Evolutionary conservation across 2,329 filamentous ascomycete species (phyloP).

Genomic region (Calonectria henricotiae): DNA sequence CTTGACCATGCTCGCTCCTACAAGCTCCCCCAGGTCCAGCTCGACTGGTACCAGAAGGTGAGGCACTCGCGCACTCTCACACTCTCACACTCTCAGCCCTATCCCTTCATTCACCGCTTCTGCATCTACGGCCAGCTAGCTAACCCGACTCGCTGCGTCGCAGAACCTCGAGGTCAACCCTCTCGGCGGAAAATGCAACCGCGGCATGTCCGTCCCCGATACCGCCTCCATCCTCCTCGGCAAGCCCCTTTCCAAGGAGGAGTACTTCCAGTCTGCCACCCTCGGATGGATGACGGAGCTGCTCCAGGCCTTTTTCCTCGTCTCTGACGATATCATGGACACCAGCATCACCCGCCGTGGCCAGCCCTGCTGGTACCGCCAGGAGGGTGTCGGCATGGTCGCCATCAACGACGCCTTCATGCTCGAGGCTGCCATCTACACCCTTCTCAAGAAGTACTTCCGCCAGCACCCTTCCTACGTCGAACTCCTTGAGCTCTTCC

Average conservation of each 20-base stretch:
- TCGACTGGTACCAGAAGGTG: slow-evolving; percentile 91
- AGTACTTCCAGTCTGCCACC: slow-evolving; percentile 90
- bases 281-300: slow-evolving; percentile 99
- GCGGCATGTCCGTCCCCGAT: slow-evolving; percentile 97
- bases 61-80: neutral
- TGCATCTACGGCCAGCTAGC: neutral
- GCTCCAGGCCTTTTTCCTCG: slow-evolving; percentile 98
- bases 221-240: slow-evolving; percentile 85
- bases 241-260: slow-evolving; percentile 80
- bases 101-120: neutral
- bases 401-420: slow-evolving; percentile 99
- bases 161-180: slow-evolving; percentile 90
- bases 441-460: slow-evolving; percentile 95
- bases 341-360: slow-evolving; percentile 93
- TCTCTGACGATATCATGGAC: slow-evolving; percentile 99
- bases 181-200: slow-evolving; percentile 97
- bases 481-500: slow-evolving; percentile 95
- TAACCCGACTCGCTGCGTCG: slow-evolving; percentile 1
- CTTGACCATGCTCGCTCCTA: slow-evolving; percentile 85
- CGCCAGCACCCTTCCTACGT: slow-evolving; percentile 88
- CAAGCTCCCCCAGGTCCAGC: slow-evolving; percentile 85
- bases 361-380: slow-evolving; percentile 96
- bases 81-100: neutral
- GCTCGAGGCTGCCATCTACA: slow-evolving; percentile 92
- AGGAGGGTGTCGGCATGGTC: slow-evolving; percentile 91